phyloP scores from a whole-genome alignment of 345 rosid species.

The Noccaea caerulescens region DNA sequence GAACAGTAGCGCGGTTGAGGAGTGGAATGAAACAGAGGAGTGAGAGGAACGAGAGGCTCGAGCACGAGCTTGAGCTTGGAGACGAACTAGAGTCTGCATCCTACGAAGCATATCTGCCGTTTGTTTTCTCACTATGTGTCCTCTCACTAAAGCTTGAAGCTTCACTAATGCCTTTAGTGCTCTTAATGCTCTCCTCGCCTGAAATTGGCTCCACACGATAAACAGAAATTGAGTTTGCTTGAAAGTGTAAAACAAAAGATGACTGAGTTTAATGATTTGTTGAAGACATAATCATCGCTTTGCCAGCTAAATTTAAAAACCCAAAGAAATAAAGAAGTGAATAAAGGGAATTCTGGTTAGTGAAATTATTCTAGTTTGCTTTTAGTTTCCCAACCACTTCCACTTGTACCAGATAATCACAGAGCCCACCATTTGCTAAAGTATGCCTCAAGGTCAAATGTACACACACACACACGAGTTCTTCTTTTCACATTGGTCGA shows the following conservation, averaged over 20 bases:
- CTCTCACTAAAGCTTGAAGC: constrained; percentile 94
- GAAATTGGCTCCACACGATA: constrained; percentile 32
- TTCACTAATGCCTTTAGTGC: constrained; percentile 87
- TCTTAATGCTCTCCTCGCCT: constrained; percentile 91
- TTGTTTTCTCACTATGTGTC: constrained; percentile 87
- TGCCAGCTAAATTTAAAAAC: constrained; percentile 27
- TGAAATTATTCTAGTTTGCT: constrained; percentile 29
- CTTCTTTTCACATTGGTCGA: constrained; percentile 44
- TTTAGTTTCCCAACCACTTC: constrained; percentile 43
- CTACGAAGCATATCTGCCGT: constrained; percentile 73
- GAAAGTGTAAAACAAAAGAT: constrained; percentile 8
- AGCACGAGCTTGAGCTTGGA: constrained; percentile 77
- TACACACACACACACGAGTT: constrained; percentile 34
- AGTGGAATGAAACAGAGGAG: constrained; percentile 40
- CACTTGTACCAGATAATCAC: constrained; percentile 42
- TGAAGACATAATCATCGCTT: constrained; percentile 38
- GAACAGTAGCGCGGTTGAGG: constrained; percentile 32
- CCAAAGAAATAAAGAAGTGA: neutral
- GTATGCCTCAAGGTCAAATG: constrained; percentile 39
- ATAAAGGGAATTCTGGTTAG: constrained; percentile 17
- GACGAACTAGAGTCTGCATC: constrained; percentile 76
- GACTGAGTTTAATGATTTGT: constrained; percentile 18
- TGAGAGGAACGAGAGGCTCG: constrained; percentile 57
- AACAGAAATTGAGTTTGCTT: constrained; percentile 24
- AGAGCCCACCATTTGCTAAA: constrained; percentile 39